Evolutionary conservation across 345 rosid genomes (phyloP), one percentile per base, ranked within the genome.

Genomic region (Eucalyptus caleyi): DNA sequence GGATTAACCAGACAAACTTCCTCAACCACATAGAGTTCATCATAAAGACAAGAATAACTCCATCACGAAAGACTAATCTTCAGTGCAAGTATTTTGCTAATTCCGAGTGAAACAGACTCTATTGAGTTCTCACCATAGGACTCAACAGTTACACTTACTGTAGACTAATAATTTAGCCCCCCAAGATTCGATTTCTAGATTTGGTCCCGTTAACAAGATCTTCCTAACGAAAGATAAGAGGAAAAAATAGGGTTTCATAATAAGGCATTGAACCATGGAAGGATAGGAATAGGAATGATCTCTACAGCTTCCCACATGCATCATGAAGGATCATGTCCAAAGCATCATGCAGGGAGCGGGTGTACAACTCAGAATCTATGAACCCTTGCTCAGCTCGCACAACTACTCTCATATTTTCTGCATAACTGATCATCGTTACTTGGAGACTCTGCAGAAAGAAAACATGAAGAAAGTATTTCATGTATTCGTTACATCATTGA

Each of bases 301-400:
- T 60, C 67, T 60, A 27, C 15, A 11, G 67, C 67, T 60, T 60
- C 32, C 67, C 32, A 60, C 72, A 14, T 62, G 34, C 72, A 30
- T 62, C 72, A 15, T 13, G 42, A 56, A 60, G 18, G 10, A 49
- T 6, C 67, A 85, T 23, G 34, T 50, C 16, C 34, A 14, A 37
- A 11, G 16, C 37, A 82, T 62, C 16, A 34, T 77, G 34, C 32
- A 60, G 32, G 16, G 72, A 65, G 72, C 37, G 37, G 37, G 37
- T 65, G 37, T 65, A 65, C 72, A 65, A 7, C 72, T 65, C 72
- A 14, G 89, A 49, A 62, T 93, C 93, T 19, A 94, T 90, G 91
- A 93, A 93, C 14, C 92, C 94, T 49, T 91, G 92, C 51, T 93
- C 94, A 19, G 89, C 47, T 44, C 88, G 88, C 42, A 92, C 62